Base-by-base conservation (phyloP, 768 basidiomycete species). In the Dentipellis sp. region DNA sequence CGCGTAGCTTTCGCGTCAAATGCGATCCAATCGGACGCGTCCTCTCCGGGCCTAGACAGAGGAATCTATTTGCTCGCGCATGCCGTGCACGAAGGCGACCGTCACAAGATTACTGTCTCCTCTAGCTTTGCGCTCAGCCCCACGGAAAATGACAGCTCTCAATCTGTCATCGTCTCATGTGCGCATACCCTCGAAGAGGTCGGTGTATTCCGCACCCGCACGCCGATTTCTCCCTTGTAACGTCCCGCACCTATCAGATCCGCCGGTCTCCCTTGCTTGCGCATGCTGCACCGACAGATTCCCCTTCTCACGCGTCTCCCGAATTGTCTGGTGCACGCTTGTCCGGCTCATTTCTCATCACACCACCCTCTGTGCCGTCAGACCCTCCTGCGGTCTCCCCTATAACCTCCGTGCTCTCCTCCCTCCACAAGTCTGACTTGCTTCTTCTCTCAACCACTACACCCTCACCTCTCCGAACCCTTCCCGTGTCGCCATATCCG, bases 401-500 rank as follows among this genome's bases (percentile, higher is more conserved):
- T 5, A 72, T 81, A 10, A 63, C 74, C 7, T 63, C 71, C 4
- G 68, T 84, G 3, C 70, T 77, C 6, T 81, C 84, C 1, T 75
- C 81, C n/a, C 69, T 85, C 45, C 83, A 80, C 55, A 73, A 75
- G 8, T 78, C 77, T 2, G 84, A 87, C 65, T 66, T 86, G 21
- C 61, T 83, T 10, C 64, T 85, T 17, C 69, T 85, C 34, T 61
- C 58, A 58, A 1, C 50, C 53, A 16, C 35, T 48, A 14, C 37
- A 65, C 63, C 49, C 52, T 62, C 49, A 23, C 52, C 69, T 7
- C 65, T 78, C 16, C 74, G 70, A 17, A 67, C 79, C 1, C 73
- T 86, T 4, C 82, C 84, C 3, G 71, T 86, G 19, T 82, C 80
- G 21, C 84, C 81, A 4, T 88, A 84, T 66, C 83, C 86, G 0